Conservation (phyloP, 495 filamentous ascomycete genomes). For the Letharia lupina region DNA sequence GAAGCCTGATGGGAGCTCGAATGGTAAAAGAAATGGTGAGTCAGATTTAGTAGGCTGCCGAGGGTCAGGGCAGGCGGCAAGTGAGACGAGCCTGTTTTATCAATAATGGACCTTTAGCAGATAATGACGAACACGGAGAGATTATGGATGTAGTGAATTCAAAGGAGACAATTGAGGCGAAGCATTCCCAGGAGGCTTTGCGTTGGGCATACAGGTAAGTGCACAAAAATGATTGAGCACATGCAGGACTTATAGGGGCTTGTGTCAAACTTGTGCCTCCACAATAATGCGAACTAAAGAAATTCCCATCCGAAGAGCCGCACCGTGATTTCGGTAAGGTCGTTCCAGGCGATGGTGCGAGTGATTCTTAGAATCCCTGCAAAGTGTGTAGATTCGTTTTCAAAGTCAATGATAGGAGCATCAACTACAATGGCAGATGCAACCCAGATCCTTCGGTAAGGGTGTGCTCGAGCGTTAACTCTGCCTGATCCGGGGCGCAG, state of each 20-base stretch:
- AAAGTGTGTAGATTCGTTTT: background rate
- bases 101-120: slow-evolving; percentile 4
- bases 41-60: slow-evolving; percentile 2
- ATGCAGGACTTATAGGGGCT: slow-evolving; percentile 9
- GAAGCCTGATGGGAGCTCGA: background rate
- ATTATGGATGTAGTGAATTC: background rate
- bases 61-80: background rate
- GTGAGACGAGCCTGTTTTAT: slow-evolving; percentile 9
- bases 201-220: slow-evolving; percentile 11
- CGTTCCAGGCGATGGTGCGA: background rate
- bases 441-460: slow-evolving; percentile 3
- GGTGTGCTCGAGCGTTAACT: background rate
- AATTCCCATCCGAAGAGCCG: slow-evolving; percentile 16
- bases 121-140: background rate
- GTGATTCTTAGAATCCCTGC: background rate
- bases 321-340: slow-evolving; percentile 7
- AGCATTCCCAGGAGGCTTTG: slow-evolving; percentile 13
- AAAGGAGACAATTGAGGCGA: slow-evolving; percentile 9
- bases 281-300: slow-evolving; percentile 10
- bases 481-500: slow-evolving; percentile 12
- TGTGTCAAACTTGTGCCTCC: slow-evolving; percentile 10
- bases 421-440: background rate
- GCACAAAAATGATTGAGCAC: background rate
- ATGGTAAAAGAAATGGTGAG: background rate
- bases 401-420: slow-evolving; percentile 1